phyloP scores from a whole-genome alignment of 768 basidiomycete genomes.

The Boletus subparvulus region DNA sequence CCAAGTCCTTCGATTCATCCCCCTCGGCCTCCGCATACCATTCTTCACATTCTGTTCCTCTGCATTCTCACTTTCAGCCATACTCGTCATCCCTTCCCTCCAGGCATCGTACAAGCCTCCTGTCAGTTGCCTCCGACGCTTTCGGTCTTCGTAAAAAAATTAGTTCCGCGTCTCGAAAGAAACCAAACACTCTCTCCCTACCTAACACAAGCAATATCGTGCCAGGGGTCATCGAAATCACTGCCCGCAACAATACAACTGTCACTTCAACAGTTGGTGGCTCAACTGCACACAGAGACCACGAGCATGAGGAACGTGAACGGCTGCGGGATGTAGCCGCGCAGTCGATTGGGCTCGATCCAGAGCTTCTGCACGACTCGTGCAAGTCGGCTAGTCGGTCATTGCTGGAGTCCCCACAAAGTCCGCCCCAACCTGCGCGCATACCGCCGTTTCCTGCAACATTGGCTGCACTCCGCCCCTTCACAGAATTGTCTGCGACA shows the following conservation, averaged over 20 bases:
- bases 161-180: constrained; percentile 40
- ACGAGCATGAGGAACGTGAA: constrained; percentile 71
- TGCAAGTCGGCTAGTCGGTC: constrained; percentile 18
- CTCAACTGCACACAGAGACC: constrained; percentile 36
- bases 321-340: constrained; percentile 76
- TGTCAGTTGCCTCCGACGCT: constrained; percentile 55
- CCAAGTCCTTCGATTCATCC: constrained; percentile 15
- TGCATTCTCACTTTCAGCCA: constrained; percentile 5
- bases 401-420: constrained; percentile 20
- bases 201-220: constrained; percentile 43
- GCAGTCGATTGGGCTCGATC: constrained; percentile 68
- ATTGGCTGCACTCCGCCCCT: constrained; percentile 48
- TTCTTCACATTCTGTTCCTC: constrained; percentile 6
- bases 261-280: constrained; percentile 26
- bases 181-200: constrained; percentile 28
- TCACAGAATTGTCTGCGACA: constrained; percentile 50
- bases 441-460: constrained; percentile 67
- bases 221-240: constrained; percentile 75
- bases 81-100: constrained; percentile 20
- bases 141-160: constrained; percentile 46
- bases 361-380: constrained; percentile 45
- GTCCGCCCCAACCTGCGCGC: constrained; percentile 2
- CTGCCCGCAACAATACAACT: constrained; percentile 36
- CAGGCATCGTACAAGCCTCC: constrained; percentile 43
- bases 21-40: constrained; percentile 12